These are phyloP conservation scores for Mortierella sp. DNA, from an alignment of 371 early-diverging fungal genomes.

Conservation along the genomic window DNA sequence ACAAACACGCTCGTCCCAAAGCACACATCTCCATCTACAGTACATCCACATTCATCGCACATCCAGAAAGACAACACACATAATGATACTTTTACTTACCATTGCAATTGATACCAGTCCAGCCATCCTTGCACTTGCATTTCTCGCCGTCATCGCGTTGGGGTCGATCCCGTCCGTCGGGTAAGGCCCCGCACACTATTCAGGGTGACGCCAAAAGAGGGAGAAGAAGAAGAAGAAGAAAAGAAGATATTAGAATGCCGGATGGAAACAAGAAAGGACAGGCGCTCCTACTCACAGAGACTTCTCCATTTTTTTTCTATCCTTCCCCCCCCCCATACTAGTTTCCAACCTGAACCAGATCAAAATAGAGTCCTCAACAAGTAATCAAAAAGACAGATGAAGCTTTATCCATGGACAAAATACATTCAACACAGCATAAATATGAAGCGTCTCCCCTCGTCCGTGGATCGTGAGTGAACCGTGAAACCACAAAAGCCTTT, in stretches of 20 bases:
- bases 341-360: not conserved
- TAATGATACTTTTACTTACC: slow-evolving; percentile 60
- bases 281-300: not conserved
- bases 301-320: not conserved
- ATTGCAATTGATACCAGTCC: slow-evolving; percentile 94
- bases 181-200: slow-evolving; percentile 76
- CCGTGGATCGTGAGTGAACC: not conserved
- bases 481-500: not conserved
- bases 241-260: slow-evolving; percentile 1
- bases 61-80: too few relatives aligned
- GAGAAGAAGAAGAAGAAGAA: slow-evolving; percentile 9
- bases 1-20: slow-evolving; percentile 3
- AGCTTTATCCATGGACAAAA: not conserved
- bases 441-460: not conserved
- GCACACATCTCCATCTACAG: not conserved
- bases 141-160: slow-evolving; percentile 68
- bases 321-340: not conserved
- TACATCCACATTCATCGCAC: too few relatives aligned
- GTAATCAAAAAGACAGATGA: not conserved
- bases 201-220: not conserved
- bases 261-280: not conserved
- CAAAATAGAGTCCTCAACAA: not conserved
- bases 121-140: slow-evolving; percentile 90
- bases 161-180: slow-evolving; percentile 75
- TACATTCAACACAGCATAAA: not conserved